Percentiles rank a stretch among this genome's conserved stretches.
These are phyloP conservation scores for Clarireedia homoeocarpa DNA, from an alignment of 2,329 filamentous ascomycete genomes.

Conservation along the genomic window DNA sequence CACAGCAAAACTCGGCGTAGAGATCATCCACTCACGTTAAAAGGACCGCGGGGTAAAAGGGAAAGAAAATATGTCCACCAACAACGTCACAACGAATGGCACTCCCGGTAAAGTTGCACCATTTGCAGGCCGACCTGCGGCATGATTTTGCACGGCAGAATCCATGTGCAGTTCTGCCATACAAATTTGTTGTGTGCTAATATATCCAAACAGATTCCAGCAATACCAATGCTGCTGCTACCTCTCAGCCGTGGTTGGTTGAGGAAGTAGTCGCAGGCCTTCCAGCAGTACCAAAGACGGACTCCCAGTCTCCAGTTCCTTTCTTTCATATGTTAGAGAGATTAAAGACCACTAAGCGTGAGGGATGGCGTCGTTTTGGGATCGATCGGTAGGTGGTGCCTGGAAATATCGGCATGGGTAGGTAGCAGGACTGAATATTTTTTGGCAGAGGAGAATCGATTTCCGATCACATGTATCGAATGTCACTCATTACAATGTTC, in stretches of 20 bases:
- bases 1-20: background rate
- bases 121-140: background rate
- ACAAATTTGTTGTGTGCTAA: background rate
- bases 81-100: background rate
- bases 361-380: conserved; percentile 88
- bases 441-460: conserved; percentile 71
- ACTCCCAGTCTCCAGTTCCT: conserved; percentile 66
- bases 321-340: conserved; percentile 94
- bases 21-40: background rate
- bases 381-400: conserved; percentile 46
- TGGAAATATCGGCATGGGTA: background rate
- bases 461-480: conserved; percentile 98
- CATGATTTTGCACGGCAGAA: background rate
- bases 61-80: background rate
- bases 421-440: background rate
- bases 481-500: conserved; percentile 93
- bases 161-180: background rate
- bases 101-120: background rate
- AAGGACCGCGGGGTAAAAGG: background rate
- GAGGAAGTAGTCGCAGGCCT: conserved; percentile 58
- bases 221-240: background rate
- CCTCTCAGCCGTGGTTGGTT: conserved; percentile 40
- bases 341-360: conserved; percentile 91
- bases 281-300: conserved; percentile 46
- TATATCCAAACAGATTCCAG: background rate